Percentiles rank a stretch among this genome's conserved stretches.
Evolutionary conservation across 345 rosid genomes (phyloP).

Genomic region (Brassica incana): DNA sequence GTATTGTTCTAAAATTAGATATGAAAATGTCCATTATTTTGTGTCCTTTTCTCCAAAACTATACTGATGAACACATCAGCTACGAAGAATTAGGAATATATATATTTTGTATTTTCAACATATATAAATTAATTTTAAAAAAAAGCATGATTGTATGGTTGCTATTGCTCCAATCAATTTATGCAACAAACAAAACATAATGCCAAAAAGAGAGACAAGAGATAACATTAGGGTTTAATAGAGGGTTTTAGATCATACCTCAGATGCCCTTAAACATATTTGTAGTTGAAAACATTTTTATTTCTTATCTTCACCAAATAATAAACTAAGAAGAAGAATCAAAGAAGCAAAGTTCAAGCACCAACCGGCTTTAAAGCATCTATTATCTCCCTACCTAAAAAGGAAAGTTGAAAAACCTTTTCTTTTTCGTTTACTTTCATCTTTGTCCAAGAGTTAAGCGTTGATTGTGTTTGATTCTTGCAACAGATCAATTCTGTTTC

Average conservation of each 20-base stretch:
- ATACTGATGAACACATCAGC: slow-evolving; percentile 6
- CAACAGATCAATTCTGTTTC: slow-evolving; percentile 10
- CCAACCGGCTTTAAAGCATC: slow-evolving; percentile 54
- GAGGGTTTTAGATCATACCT: slow-evolving; percentile 74
- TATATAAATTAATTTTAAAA: background rate
- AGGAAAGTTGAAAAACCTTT: no score
- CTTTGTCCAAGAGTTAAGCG: background rate
- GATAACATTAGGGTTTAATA: slow-evolving; percentile 41
- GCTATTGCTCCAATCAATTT: slow-evolving; percentile 21
- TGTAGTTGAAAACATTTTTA: slow-evolving; percentile 52
- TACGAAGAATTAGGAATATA: slow-evolving; percentile 6
- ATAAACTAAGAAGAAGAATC: slow-evolving; percentile 28
- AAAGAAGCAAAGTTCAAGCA: slow-evolving; percentile 34
- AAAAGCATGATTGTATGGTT: slow-evolving; percentile 19
- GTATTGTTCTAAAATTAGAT: slow-evolving; percentile 8
- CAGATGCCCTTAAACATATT: background rate
- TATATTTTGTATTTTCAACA: background rate
- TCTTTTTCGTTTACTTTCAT: background rate
- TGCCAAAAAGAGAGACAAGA: slow-evolving; percentile 17
- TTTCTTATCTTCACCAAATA: slow-evolving; percentile 33
- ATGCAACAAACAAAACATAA: slow-evolving; percentile 17
- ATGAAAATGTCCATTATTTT: slow-evolving; percentile 4
- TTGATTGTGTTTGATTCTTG: slow-evolving; percentile 12
- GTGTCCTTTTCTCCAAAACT: slow-evolving; percentile 12
- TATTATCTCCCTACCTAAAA: no score